phyloP scores from a whole-genome alignment of 495 filamentous ascomycete genomes.

The Tetracladium setigerum region DNA sequence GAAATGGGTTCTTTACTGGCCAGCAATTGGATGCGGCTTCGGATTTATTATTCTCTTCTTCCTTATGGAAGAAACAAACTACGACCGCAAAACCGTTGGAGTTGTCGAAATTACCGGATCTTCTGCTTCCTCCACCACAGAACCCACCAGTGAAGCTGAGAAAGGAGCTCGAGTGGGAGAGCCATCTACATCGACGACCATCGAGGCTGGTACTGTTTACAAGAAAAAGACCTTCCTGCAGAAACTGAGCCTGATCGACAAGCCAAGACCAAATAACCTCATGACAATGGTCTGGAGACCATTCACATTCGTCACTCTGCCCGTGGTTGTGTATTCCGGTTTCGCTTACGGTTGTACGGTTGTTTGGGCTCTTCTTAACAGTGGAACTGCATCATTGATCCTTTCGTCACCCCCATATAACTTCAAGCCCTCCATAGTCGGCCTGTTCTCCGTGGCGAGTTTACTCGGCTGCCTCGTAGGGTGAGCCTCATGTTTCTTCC shows the following conservation, averaged over 20 bases:
- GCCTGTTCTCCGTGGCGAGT: slow-evolving; percentile 43
- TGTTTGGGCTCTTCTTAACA: slow-evolving; percentile 60
- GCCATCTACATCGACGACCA: slow-evolving; percentile 5
- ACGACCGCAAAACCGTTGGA: slow-evolving; percentile 13
- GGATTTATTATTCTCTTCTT: slow-evolving; percentile 29
- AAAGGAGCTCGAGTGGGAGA: not conserved
- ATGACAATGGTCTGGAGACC: slow-evolving; percentile 36
- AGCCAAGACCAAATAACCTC: slow-evolving; percentile 36
- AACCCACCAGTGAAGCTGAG: not conserved
- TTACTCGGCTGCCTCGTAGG: slow-evolving; percentile 3
- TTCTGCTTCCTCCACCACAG: not conserved
- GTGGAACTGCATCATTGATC: slow-evolving; percentile 56
- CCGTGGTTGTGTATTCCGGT: slow-evolving; percentile 58
- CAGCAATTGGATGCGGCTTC: slow-evolving; percentile 49
- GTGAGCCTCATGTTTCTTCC: too few relatives aligned
- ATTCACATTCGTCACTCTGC: slow-evolving; percentile 39
- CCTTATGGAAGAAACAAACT: slow-evolving; percentile 26
- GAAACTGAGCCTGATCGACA: slow-evolving; percentile 45
- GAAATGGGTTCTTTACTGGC: slow-evolving; percentile 52
- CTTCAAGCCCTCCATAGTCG: slow-evolving; percentile 51
- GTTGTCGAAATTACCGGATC: not conserved
- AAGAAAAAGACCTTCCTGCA: slow-evolving; percentile 39
- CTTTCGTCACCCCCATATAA: slow-evolving; percentile 50
- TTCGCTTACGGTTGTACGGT: slow-evolving; percentile 59
- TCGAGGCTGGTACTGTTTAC: not conserved